A percentile compares a stretch with the other conserved stretches of the same genome.
phyloP scores from a whole-genome alignment of 73 alveolate genomes.

The Tetrahymena thermophila region DNA sequence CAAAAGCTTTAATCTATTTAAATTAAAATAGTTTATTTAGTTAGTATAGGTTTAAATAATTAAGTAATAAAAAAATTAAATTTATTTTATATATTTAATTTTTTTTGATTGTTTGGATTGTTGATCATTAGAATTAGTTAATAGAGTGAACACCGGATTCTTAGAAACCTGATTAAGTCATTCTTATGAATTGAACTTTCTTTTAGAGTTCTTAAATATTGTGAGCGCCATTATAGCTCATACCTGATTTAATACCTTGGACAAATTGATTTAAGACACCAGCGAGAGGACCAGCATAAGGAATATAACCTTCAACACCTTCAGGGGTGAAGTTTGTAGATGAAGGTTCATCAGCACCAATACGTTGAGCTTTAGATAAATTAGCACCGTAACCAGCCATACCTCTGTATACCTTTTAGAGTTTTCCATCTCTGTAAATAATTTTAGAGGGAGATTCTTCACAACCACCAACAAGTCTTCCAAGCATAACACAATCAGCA shows the following conservation, averaged over 20 bases:
- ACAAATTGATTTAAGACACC: constrained; percentile 18
- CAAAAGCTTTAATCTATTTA: neutral
- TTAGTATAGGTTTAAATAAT: neutral
- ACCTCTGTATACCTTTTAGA: constrained; percentile 44
- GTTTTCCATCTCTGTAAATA: constrained; percentile 44
- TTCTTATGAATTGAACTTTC: constrained; percentile 24
- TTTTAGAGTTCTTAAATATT: constrained; percentile 20
- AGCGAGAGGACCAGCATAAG: constrained; percentile 50
- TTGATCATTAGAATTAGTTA: neutral
- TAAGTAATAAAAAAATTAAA: neutral
- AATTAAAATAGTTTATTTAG: neutral
- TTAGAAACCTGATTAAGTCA: constrained; percentile 21
- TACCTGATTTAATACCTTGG: constrained; percentile 43
- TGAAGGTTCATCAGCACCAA: constrained; percentile 35
- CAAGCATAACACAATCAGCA: constrained; percentile 56
- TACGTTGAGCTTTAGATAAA: constrained; percentile 42
- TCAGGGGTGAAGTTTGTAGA: constrained; percentile 40
- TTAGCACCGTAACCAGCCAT: constrained; percentile 58
- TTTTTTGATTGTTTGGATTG: neutral
- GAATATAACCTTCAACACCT: constrained; percentile 53
- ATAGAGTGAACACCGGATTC: constrained; percentile 47
- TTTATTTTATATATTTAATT: neutral
- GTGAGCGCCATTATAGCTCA: constrained; percentile 46
- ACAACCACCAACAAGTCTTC: constrained; percentile 51
- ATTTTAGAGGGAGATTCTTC: constrained; percentile 42